Conservation (phyloP, 2,329 filamentous ascomycete genomes). For the Ophiostoma perfectum region DNA sequence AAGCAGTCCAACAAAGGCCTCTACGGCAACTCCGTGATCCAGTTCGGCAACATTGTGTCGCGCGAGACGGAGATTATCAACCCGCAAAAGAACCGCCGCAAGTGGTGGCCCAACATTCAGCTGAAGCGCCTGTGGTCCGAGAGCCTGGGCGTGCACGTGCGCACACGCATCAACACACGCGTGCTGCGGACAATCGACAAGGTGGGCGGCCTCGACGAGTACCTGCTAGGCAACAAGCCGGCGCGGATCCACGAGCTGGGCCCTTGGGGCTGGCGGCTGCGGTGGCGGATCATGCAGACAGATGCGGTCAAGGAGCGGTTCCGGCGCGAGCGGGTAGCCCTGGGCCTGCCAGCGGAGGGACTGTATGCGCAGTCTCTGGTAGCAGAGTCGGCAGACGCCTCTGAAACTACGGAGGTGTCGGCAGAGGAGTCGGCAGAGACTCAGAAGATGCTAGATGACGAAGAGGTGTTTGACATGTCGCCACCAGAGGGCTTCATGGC, state of each 20-base stretch:
- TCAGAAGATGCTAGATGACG: conserved; percentile 37
- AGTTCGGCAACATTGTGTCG: conserved; percentile 73
- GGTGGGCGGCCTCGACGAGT: conserved; percentile 83
- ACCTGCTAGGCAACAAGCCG: conserved; percentile 75
- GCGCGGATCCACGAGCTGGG: conserved; percentile 79
- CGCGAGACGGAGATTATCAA: conserved; percentile 53
- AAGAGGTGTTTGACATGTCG: conserved; percentile 45
- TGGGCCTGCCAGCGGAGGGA: conserved; percentile 56
- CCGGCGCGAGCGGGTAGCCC: conserved; percentile 54
- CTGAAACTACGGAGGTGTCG: conserved; percentile 29
- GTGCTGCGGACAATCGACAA: conserved; percentile 74
- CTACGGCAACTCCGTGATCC: conserved; percentile 65
- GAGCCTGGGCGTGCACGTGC: conserved; percentile 56
- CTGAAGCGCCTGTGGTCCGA: conserved; percentile 62
- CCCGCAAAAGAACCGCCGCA: conserved; percentile 57
- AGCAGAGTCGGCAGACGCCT: conserved; percentile 26
- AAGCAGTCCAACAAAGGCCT: conserved; percentile 75
- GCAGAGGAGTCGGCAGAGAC: conserved; percentile 31
- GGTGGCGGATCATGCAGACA: conserved; percentile 86
- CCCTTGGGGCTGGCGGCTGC: conserved; percentile 80
- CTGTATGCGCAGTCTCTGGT: conserved; percentile 16
- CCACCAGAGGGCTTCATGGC: conserved; percentile 32
- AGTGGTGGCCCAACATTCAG: conserved; percentile 71
- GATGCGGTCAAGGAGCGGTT: conserved; percentile 59
- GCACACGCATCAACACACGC: conserved; percentile 62